Conservation (phyloP, 345 rosid species). For the Citrus trifoliata region DNA sequence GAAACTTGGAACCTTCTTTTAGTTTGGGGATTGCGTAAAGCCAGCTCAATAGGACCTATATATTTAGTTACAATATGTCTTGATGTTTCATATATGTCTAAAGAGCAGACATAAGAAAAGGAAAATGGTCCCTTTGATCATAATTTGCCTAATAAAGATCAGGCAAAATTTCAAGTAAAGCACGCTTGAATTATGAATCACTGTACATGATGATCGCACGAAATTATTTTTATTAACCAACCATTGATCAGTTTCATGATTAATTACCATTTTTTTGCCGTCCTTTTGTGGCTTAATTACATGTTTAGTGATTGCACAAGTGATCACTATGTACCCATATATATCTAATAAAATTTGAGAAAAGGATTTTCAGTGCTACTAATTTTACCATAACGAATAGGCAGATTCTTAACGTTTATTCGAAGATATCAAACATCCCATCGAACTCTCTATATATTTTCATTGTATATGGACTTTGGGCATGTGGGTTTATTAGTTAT, state of each 20-base stretch:
- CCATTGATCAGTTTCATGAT: neutral
- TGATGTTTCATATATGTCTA: neutral
- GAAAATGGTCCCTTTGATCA: constrained; percentile 25
- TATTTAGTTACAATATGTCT: neutral
- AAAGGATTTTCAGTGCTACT: too few species aligned
- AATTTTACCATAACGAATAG: too few species aligned
- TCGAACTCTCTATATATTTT: too few species aligned
- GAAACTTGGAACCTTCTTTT: constrained; percentile 35
- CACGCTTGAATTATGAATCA: constrained; percentile 12
- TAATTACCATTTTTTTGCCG: neutral
- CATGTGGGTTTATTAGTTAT: neutral
- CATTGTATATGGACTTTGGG: too few species aligned
- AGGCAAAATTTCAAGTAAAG: constrained; percentile 18
- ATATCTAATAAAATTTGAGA: too few species aligned
- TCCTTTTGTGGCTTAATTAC: neutral
- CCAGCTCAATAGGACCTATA: neutral
- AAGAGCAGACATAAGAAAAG: constrained; percentile 18
- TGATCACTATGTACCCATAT: too few species aligned
- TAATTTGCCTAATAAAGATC: constrained; percentile 22
- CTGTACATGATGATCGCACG: neutral
- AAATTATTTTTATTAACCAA: neutral
- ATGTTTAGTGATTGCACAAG: neutral
- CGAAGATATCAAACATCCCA: too few species aligned
- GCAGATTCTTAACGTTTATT: too few species aligned
- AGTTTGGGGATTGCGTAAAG: constrained; percentile 44